phyloP scores from a whole-genome alignment of 495 filamentous ascomycete genomes.

The Penicillium turbatum region DNA sequence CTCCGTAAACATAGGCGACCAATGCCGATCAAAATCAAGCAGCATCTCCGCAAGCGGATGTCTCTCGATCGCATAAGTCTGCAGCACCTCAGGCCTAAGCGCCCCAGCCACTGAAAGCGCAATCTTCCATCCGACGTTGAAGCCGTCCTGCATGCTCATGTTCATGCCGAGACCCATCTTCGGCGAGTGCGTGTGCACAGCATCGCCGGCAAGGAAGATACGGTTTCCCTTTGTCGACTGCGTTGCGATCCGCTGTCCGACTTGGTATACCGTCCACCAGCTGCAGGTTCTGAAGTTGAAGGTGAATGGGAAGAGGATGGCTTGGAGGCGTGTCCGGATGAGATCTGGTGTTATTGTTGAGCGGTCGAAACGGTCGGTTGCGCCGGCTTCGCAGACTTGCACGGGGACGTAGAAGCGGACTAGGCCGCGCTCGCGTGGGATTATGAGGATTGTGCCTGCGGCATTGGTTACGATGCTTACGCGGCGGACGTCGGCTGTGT shows the following conservation, averaged over 20 bases:
- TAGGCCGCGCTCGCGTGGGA: conserved; percentile 63
- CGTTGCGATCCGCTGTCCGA: conserved; percentile 69
- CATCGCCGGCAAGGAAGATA: conserved; percentile 77
- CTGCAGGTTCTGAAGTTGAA: conserved; percentile 56
- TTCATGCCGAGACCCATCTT: conserved; percentile 90
- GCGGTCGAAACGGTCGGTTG: conserved; percentile 35
- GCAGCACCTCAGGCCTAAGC: conserved; percentile 52
- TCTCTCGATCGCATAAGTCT: conserved; percentile 69
- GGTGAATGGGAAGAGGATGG: conserved; percentile 57
- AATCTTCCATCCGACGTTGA: conserved; percentile 80
- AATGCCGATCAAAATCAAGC: conserved; percentile 59
- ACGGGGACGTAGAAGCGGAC: conserved; percentile 70
- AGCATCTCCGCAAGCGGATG: conserved; percentile 65
- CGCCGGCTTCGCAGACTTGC: conserved; percentile 25
- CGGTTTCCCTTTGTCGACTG: conserved; percentile 62
- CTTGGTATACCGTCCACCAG: conserved; percentile 57
- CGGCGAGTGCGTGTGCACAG: conserved; percentile 76
- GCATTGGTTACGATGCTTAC: conserved; percentile 56
- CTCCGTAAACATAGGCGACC: conserved; percentile 22
- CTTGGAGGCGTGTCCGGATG: conserved; percentile 56
- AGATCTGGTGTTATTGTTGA: conserved; percentile 55
- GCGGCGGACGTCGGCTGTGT: conserved; percentile 55
- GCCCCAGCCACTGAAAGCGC: conserved; percentile 60
- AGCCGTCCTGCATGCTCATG: conserved; percentile 72
- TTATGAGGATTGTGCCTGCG: conserved; percentile 60